Percentiles rank a stretch among this genome's conserved stretches.
These are phyloP conservation scores for Rhodotorula glutinis DNA, from an alignment of 1,284 basidiomycete genomes.

Conservation along the genomic window DNA sequence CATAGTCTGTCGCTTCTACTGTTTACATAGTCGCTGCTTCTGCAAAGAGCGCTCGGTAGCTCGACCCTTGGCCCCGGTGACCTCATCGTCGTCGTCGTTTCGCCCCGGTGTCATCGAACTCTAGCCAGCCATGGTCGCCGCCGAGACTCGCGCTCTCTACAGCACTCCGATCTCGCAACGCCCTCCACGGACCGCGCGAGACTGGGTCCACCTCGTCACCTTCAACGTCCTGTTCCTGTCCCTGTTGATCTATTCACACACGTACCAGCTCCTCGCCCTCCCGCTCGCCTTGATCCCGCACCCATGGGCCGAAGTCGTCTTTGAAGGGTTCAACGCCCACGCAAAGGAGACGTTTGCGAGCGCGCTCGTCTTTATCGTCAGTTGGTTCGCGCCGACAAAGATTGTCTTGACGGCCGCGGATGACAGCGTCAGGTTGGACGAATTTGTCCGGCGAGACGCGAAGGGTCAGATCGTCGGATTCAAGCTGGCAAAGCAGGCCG, in stretches of 20 bases:
- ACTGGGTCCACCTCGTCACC: not conserved
- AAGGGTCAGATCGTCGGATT: conserved; percentile 61
- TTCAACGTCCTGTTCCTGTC: conserved; percentile 19
- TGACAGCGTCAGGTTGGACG: conserved; percentile 33
- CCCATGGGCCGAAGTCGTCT: conserved; percentile 48
- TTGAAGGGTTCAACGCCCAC: conserved; percentile 66
- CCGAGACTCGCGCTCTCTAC: conserved; percentile 2
- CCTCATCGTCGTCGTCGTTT: too few species aligned
- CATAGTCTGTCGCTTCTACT: too few species aligned
- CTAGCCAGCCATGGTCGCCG: not conserved
- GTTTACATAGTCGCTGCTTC: too few species aligned
- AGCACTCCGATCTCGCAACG: conserved; percentile 7
- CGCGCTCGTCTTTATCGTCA: conserved; percentile 58
- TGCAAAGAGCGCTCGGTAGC: too few species aligned
- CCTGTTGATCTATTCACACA: conserved; percentile 4
- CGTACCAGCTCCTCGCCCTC: conserved; percentile 17
- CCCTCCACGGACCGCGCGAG: not conserved
- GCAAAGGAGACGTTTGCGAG: conserved; percentile 78
- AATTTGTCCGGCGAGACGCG: conserved; percentile 53
- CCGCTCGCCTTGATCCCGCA: conserved; percentile 13
- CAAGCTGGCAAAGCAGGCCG: conserved; percentile 67
- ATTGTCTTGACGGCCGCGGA: conserved; percentile 60
- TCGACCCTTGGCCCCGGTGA: too few species aligned
- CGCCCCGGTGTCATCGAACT: too few species aligned
- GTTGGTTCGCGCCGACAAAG: conserved; percentile 64